Conservation (phyloP, 2,329 filamentous ascomycete genomes). For the Fusarium verrucosum region DNA sequence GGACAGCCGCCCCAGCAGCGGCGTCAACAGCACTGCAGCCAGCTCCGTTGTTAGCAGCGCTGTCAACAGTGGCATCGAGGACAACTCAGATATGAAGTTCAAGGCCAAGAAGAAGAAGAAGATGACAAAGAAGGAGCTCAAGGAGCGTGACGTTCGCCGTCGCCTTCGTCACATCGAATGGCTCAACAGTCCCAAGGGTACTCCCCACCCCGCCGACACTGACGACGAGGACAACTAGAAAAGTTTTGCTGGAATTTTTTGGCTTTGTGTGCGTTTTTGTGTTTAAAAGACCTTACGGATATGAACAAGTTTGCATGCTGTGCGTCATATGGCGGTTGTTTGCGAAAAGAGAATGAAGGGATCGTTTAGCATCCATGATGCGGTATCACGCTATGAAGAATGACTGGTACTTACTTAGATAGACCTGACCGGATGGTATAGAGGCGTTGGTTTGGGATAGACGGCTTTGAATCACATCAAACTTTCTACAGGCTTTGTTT, state of each 20-base stretch:
- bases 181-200: slow-evolving; percentile 87
- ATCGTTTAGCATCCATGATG: slow-evolving; percentile 8
- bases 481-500: slow-evolving; percentile 15
- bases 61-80: slow-evolving; percentile 85
- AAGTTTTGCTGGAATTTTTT: slow-evolving; percentile 15
- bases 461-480: slow-evolving; percentile 36
- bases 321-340: slow-evolving; percentile 14
- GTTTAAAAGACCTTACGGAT: slow-evolving; percentile 6
- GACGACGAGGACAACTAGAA: slow-evolving; percentile 71
- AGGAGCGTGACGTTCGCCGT: slow-evolving; percentile 89
- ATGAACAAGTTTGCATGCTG: slow-evolving; percentile 24
- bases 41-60: slow-evolving; percentile 65
- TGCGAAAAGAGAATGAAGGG: slow-evolving; percentile 11
- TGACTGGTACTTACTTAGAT: slow-evolving; percentile 29
- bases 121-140: slow-evolving; percentile 94
- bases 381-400: slow-evolving; percentile 30
- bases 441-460: slow-evolving; percentile 43
- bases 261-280: slow-evolving; percentile 2
- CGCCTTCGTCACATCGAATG: slow-evolving; percentile 86
- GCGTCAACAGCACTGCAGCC: slow-evolving; percentile 63
- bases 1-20: slow-evolving; percentile 73
- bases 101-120: slow-evolving; percentile 95
- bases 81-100: slow-evolving; percentile 85
- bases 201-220: slow-evolving; percentile 78
- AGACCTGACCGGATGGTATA: slow-evolving; percentile 38